Evolutionary conservation across 345 rosid species (phyloP).

Genomic region (Excoecaria cochinchinensis): DNA sequence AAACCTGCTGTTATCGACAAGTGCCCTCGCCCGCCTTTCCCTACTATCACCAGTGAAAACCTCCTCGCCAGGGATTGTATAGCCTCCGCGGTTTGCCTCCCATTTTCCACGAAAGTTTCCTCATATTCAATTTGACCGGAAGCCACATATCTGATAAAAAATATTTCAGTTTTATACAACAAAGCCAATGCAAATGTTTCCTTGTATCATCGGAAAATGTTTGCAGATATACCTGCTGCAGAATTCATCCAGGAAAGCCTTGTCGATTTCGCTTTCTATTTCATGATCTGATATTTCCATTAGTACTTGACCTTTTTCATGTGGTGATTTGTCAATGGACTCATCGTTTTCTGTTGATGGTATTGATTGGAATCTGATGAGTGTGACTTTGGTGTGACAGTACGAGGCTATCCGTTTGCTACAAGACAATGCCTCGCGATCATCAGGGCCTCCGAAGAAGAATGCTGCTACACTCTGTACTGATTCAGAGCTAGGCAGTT

Average conservation of each 20-base stretch:
- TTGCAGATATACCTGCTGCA: slow-evolving; percentile 43
- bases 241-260: slow-evolving; percentile 53
- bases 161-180: neutral
- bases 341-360: neutral
- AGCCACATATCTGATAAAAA: slow-evolving; percentile 44
- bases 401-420: slow-evolving; percentile 53
- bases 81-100: slow-evolving; percentile 43
- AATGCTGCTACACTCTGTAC: slow-evolving; percentile 61
- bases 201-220: too few species aligned
- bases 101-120: slow-evolving; percentile 49
- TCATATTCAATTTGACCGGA: slow-evolving; percentile 55
- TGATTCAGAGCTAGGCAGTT: slow-evolving; percentile 44
- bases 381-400: slow-evolving; percentile 46
- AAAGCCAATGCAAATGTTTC: neutral
- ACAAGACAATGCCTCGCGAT: slow-evolving; percentile 81
- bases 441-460: slow-evolving; percentile 90
- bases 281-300: slow-evolving; percentile 45
- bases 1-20: slow-evolving; percentile 52
- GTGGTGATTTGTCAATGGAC: neutral
- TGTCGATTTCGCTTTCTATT: slow-evolving; percentile 42
- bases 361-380: slow-evolving; percentile 48
- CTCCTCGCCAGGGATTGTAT: slow-evolving; percentile 49
- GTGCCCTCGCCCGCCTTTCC: slow-evolving; percentile 51
- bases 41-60: slow-evolving; percentile 64
- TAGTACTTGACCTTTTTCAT: slow-evolving; percentile 33